phyloP scores from a whole-genome alignment of 345 rosid species.

The Ailanthus altissimus region DNA sequence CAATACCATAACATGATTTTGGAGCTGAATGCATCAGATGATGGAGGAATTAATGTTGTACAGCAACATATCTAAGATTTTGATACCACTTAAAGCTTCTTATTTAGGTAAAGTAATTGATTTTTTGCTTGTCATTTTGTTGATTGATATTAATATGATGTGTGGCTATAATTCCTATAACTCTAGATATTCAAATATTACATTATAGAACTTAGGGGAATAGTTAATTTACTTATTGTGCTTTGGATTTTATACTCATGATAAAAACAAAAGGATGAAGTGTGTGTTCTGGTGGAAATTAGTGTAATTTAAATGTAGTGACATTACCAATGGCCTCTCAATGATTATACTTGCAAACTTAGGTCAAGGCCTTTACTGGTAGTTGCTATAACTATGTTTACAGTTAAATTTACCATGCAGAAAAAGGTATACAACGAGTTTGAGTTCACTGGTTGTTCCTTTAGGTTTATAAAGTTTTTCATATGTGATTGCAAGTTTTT shows the following conservation, averaged over 20 bases:
- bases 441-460: neutral
- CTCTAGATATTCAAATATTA: slow-evolving; percentile 1
- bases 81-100: slow-evolving; percentile 96
- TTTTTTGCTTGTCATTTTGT: neutral
- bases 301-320: neutral
- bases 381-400: slow-evolving; percentile 1
- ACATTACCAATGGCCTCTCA: neutral
- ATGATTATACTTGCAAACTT: neutral
- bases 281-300: neutral
- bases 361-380: neutral
- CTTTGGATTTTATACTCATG: neutral
- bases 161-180: neutral
- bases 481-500: neutral
- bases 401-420: neutral
- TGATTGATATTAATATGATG: neutral
- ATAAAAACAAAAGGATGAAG: neutral
- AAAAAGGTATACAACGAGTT: neutral
- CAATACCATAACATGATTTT: slow-evolving; percentile 89
- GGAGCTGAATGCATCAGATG: slow-evolving; percentile 96
- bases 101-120: slow-evolving; percentile 50
- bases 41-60: slow-evolving; percentile 92
- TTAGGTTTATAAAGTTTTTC: neutral
- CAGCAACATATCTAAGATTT: slow-evolving; percentile 94
- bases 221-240: neutral
- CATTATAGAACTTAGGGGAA: neutral